Base-by-base conservation (phyloP, 352 stramenopile genomes). In the Phytophthora tubulina region DNA sequence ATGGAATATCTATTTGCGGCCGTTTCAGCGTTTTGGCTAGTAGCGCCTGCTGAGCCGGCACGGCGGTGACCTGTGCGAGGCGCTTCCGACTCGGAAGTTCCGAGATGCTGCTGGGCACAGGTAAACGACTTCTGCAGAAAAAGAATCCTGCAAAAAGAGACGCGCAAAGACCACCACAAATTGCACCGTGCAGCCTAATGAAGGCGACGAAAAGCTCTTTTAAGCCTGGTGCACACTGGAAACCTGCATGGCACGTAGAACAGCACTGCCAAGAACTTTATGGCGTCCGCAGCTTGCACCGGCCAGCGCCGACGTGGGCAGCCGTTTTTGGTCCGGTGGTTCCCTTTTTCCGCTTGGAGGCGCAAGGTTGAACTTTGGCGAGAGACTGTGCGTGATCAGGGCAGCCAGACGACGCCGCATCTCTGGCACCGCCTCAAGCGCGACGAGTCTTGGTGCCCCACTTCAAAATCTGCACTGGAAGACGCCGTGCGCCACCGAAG, bases 401-500 rank as follows among this genome's bases (percentile, higher is more conserved):
- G 39, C 27, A 53, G 46, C n/a, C 21, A 35, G 41, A 6, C 21
- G 33, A 35, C 53, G 55, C 56, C 63, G 27, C 50, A 56, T 72
- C 63, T 72, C 51, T 68, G 36, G 48, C 61, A 65, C 53, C 21
- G 21, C 11, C 38, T 52, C 50, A 39, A 65, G 38, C 53, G 51
- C 41, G 54, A 63, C 66, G 21, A 67, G 64, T 56, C 56, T 44
- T 44, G 21, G 54, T 21, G 14, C 42, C 54, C 58, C 74, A 81
- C 65, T 78, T 81, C 71, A 61, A 70, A 75, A 76, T 81, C 63
- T 75, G 70, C 70, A 39, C 53, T 35, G 5, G 51, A 69, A 67
- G 63, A 64, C 59, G 64, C 42, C 54, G 68, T 70, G 61, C 13
- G n/a, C 42, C 42, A 59, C 52, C 50, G 44, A 55, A 54, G 41